Evolutionary conservation across 495 filamentous ascomycete species (phyloP).

Genomic region (Cetradonia linearis): DNA sequence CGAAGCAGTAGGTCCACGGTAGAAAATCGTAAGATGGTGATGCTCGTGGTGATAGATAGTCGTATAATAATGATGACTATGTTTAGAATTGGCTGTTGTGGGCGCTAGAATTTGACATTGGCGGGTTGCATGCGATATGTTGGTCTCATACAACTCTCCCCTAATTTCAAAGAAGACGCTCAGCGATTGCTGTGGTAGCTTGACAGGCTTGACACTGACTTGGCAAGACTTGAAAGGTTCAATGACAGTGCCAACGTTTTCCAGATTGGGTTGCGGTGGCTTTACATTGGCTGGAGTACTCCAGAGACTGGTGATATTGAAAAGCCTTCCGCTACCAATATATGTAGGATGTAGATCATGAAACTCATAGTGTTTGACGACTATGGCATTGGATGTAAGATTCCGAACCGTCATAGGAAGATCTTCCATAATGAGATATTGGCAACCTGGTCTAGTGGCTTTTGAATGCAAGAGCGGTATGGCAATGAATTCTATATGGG

Average conservation of each 20-base stretch:
- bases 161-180: constrained; percentile 53
- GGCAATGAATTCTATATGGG: not conserved
- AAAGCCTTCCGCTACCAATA: constrained; percentile 27
- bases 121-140: constrained; percentile 45
- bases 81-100: constrained; percentile 37
- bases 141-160: constrained; percentile 51
- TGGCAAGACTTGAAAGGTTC: constrained; percentile 46
- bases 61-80: constrained; percentile 48
- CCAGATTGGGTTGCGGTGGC: constrained; percentile 41
- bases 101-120: constrained; percentile 48
- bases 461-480: not conserved
- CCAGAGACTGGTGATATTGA: constrained; percentile 39
- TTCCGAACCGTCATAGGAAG: constrained; percentile 69
- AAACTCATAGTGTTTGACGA: constrained; percentile 61
- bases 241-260: constrained; percentile 46
- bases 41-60: constrained; percentile 57
- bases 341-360: constrained; percentile 29
- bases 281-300: constrained; percentile 27
- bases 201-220: constrained; percentile 43
- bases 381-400: constrained; percentile 61
- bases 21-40: constrained; percentile 66
- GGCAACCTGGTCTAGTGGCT: not conserved
- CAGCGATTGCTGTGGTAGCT: constrained; percentile 43
- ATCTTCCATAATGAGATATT: constrained; percentile 17
- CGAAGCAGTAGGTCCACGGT: constrained; percentile 52